Evolutionary conservation across 495 filamentous ascomycete genomes (phyloP), one percentile per base, ranked within the genome.

Genomic region (Penicillium angulare): DNA sequence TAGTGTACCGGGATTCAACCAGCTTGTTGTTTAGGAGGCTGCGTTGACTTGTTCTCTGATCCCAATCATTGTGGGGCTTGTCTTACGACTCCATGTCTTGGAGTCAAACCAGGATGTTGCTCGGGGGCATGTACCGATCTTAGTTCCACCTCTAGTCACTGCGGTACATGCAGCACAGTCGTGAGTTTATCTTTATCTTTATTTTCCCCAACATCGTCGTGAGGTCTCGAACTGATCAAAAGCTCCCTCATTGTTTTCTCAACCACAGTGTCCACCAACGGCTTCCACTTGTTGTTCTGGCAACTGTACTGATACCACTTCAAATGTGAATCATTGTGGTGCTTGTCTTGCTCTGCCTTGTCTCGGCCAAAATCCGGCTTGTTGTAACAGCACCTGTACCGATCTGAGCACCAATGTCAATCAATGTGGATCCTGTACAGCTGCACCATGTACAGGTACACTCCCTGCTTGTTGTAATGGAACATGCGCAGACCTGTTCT

Each of bases 211-310:
- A n/a, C n/a, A n/a, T n/a, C n/a, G n/a, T n/a, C n/a, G n/a, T n/a
- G n/a, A n/a, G n/a, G n/a, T 38, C 29, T 17, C n/a, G 33, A 43
- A 18, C 10, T 8, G 1, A 21, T 50, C 13, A 26, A 17, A 21
- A 43, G 22, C 16, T 17, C 7, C 12, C 2, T 2, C 6, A 35
- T 35, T 1, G 13, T 5, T 2, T 20, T 35, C 6, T 15, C 4
- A 1, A 5, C n/a, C 2, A 35, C 27, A 52, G 49, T 52, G 49
- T 17, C 32, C 41, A 15, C 15, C 32, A 39, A 40, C 42, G 7
- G 41, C 40, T 10, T 20, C 41, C 15, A 23, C 41, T 3, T 62
- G 59, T 26, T 62, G 59, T 26, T 41, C 47, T 18, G 59, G 59
- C 26, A 35, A 27, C 0, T 62, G 59, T 29, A 26, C 33, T 9